Conservation (phyloP, 2,329 filamentous ascomycete genomes). For the Neonectria punicea region DNA sequence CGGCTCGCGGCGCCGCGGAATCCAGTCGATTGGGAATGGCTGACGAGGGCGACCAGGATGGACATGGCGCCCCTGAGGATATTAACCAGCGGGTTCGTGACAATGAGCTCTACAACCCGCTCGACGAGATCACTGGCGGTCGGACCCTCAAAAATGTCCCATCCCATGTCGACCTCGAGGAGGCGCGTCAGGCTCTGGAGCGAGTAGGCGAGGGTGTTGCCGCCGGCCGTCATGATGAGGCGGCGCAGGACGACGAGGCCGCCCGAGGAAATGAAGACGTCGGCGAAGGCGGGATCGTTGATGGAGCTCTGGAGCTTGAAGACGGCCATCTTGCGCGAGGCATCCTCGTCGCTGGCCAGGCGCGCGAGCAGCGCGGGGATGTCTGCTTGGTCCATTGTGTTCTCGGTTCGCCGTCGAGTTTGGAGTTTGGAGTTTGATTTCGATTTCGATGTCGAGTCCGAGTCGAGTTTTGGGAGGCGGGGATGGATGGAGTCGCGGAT, state of each 20-base stretch:
- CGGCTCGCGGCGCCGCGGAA: conserved; percentile 48
- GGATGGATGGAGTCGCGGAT: neutral
- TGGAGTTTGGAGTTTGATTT: neutral
- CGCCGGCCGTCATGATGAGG: conserved; percentile 84
- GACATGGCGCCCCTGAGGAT: conserved; percentile 97
- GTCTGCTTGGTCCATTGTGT: conserved; percentile 70
- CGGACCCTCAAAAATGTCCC: conserved; percentile 82
- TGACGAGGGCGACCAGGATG: conserved; percentile 92
- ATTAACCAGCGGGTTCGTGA: conserved; percentile 95
- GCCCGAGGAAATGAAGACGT: conserved; percentile 92
- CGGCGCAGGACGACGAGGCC: conserved; percentile 84
- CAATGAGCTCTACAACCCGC: conserved; percentile 89
- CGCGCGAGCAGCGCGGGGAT: conserved; percentile 73
- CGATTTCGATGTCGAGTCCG: conserved; percentile 41
- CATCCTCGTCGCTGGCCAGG: conserved; percentile 80
- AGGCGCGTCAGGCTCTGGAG: conserved; percentile 88
- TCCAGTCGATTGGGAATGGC: conserved; percentile 75
- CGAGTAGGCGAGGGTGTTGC: conserved; percentile 96
- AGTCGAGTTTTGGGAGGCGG: neutral
- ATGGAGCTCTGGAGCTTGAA: conserved; percentile 98
- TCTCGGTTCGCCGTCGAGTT: neutral
- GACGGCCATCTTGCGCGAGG: conserved; percentile 96
- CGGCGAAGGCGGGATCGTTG: conserved; percentile 95
- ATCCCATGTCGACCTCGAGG: conserved; percentile 96
- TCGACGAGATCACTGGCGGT: conserved; percentile 74